A percentile compares a stretch with the other conserved stretches of the same genome.
phyloP scores from a whole-genome alignment of 2,329 filamentous ascomycete species.

The Zelopaecilomyces penicillatus region DNA sequence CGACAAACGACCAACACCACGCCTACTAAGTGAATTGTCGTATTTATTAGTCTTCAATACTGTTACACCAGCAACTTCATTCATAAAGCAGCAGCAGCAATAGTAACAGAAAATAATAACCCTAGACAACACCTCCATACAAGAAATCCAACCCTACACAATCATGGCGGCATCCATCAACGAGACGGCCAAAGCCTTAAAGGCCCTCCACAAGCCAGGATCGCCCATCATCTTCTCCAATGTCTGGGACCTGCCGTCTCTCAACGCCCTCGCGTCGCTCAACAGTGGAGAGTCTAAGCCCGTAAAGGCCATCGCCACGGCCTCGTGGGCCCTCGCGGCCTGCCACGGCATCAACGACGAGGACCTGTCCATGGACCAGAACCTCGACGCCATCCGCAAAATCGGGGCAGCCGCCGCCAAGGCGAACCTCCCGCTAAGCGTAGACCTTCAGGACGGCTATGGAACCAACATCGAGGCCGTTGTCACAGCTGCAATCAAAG shows the following conservation, averaged over 20 bases:
- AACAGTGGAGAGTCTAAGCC: conserved; percentile 27
- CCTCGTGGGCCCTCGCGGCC: conserved; percentile 42
- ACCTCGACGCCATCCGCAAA: conserved; percentile 37
- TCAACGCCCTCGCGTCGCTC: conserved; percentile 35
- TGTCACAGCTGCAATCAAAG: conserved; percentile 34
- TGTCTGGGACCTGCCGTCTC: conserved; percentile 44
- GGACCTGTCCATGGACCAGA: conserved; percentile 40
- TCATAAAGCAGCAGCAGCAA: too few species aligned
- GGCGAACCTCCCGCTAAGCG: conserved; percentile 40
- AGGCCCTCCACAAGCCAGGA: conserved; percentile 41
- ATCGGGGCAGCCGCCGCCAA: conserved; percentile 35
- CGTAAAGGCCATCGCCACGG: conserved; percentile 38
- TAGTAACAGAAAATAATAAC: too few species aligned
- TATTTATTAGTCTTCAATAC: too few species aligned
- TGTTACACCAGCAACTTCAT: too few species aligned
- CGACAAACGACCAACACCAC: too few species aligned
- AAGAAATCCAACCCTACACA: neutral
- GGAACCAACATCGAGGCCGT: conserved; percentile 36
- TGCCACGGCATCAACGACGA: conserved; percentile 36
- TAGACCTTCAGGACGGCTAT: conserved; percentile 55
- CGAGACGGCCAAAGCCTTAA: conserved; percentile 26
- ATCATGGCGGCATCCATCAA: conserved; percentile 16
- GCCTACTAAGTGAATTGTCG: too few species aligned
- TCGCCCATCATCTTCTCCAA: conserved; percentile 47
- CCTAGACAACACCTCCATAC: too few species aligned